A percentile compares a stretch with the other conserved stretches of the same genome.
Conservation (phyloP, 2,329 filamentous ascomycete genomes). For the Nigrograna mackinnonii region DNA sequence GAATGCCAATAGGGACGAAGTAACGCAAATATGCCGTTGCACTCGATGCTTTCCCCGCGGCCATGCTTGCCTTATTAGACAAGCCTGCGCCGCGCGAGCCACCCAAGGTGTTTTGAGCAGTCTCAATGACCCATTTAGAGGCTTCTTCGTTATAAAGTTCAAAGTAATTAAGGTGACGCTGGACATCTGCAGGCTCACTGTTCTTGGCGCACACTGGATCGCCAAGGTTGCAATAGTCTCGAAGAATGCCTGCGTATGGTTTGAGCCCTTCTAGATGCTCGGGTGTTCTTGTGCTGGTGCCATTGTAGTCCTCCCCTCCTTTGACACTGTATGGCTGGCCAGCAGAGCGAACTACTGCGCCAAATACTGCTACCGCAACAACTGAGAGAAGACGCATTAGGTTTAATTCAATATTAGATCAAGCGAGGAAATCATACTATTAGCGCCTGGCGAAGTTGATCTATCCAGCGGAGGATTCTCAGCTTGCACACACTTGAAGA, state of each 20-base stretch:
- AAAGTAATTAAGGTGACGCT: constrained; percentile 62
- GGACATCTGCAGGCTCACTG: constrained; percentile 52
- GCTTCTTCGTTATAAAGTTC: constrained; percentile 11
- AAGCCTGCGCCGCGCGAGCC: too few species aligned
- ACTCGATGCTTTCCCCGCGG: too few species aligned
- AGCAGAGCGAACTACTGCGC: constrained; percentile 6
- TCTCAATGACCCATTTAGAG: constrained; percentile 10
- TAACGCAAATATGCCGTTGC: too few species aligned
- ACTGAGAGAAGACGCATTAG: constrained; percentile 3
- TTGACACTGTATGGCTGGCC: constrained; percentile 9
- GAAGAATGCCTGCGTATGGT: constrained; percentile 50
- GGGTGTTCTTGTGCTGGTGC: constrained; percentile 3
- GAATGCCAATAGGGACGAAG: too few species aligned
- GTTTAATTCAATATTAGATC: background rate
- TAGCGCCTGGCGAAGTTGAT: constrained; percentile 7
- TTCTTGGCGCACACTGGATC: constrained; percentile 65
- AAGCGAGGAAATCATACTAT: too few species aligned
- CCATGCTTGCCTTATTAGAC: too few species aligned
- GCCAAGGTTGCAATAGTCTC: constrained; percentile 63
- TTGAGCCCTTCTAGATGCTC: constrained; percentile 7
- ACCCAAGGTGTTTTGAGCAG: constrained; percentile 4
- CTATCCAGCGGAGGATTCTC: constrained; percentile 7
- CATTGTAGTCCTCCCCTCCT: constrained; percentile 9
- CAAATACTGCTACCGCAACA: constrained; percentile 11
- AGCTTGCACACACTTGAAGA: constrained; percentile 11